These are phyloP conservation scores for Hypoxylon sp. DNA, from an alignment of 2,329 filamentous ascomycete species.

Conservation along the genomic window DNA sequence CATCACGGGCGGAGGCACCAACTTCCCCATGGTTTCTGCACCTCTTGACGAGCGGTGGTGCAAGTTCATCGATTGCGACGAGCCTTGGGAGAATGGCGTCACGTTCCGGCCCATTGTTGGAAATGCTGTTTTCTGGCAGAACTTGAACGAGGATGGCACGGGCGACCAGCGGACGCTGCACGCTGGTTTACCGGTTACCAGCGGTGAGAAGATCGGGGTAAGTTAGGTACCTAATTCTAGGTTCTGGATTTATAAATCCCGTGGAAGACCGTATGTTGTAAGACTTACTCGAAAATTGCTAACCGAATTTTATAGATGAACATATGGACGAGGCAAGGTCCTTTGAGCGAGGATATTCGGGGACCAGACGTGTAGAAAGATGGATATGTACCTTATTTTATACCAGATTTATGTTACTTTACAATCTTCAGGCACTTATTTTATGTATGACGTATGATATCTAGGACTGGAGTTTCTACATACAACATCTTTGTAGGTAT, in stretches of 20 bases:
- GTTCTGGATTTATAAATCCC: too few relatives aligned
- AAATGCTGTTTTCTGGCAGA: constrained; percentile 65
- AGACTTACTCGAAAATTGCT: constrained; percentile 11
- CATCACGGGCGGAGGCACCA: constrained; percentile 62
- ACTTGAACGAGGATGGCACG: constrained; percentile 56
- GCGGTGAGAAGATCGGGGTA: constrained; percentile 61
- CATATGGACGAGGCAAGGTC: constrained; percentile 63
- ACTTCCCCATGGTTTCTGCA: constrained; percentile 60
- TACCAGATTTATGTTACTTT: not conserved
- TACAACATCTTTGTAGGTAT: not conserved
- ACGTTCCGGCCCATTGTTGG: constrained; percentile 63
- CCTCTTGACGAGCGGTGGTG: constrained; percentile 59
- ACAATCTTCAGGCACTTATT: not conserved
- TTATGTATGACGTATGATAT: not conserved
- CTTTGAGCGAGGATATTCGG: constrained; percentile 54
- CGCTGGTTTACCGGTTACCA: constrained; percentile 61
- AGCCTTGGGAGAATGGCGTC: constrained; percentile 61
- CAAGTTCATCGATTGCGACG: constrained; percentile 62
- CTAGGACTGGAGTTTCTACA: not conserved
- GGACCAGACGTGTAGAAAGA: constrained; percentile 47
- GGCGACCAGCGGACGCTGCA: constrained; percentile 62
- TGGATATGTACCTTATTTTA: too few relatives aligned
- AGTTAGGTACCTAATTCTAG: too few relatives aligned
- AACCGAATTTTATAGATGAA: constrained; percentile 56
- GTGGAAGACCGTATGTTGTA: too few relatives aligned